Conservation (phyloP, 768 basidiomycete genomes). For the Exsudoporus frostii region DNA sequence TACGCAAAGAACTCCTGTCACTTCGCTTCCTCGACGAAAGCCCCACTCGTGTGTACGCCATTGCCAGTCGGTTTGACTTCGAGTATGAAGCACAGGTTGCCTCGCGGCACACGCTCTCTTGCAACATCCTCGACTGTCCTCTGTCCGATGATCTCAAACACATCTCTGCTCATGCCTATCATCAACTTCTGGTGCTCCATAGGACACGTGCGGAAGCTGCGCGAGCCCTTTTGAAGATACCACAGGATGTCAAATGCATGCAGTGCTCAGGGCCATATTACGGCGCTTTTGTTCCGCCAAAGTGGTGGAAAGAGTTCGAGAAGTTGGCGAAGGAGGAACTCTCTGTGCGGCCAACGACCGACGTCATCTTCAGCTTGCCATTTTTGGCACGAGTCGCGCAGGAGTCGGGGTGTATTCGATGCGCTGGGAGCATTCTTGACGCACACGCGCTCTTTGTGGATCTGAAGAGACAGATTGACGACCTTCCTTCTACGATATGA, state of each 20-base stretch:
- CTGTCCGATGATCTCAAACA: slow-evolving; percentile 60
- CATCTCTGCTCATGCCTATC: slow-evolving; percentile 68
- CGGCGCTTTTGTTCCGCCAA: slow-evolving; percentile 49
- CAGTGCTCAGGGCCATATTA: slow-evolving; percentile 57
- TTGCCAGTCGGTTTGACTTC: slow-evolving; percentile 63
- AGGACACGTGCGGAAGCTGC: slow-evolving; percentile 50
- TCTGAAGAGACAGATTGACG: slow-evolving; percentile 59
- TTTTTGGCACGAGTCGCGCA: slow-evolving; percentile 55
- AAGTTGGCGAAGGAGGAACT: slow-evolving; percentile 57
- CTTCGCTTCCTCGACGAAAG: slow-evolving; percentile 44
- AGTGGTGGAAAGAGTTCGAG: slow-evolving; percentile 69
- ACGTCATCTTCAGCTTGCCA: slow-evolving; percentile 55
- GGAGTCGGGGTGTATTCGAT: slow-evolving; percentile 55
- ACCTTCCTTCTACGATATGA: slow-evolving; percentile 44
- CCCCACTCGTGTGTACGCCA: slow-evolving; percentile 66
- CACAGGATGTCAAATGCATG: slow-evolving; percentile 58
- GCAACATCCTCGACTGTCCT: slow-evolving; percentile 54
- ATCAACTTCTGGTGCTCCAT: slow-evolving; percentile 60
- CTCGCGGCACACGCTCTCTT: slow-evolving; percentile 52
- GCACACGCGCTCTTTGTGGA: slow-evolving; percentile 52
- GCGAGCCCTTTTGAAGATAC: slow-evolving; percentile 41
- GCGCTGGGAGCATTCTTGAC: slow-evolving; percentile 62
- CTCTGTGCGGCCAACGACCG: slow-evolving; percentile 50
- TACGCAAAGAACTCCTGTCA: slow-evolving; percentile 53
- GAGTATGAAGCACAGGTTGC: slow-evolving; percentile 62